These are phyloP conservation scores for Tolypocladium sp. DNA, from an alignment of 2,329 filamentous ascomycete species.

Conservation along the genomic window DNA sequence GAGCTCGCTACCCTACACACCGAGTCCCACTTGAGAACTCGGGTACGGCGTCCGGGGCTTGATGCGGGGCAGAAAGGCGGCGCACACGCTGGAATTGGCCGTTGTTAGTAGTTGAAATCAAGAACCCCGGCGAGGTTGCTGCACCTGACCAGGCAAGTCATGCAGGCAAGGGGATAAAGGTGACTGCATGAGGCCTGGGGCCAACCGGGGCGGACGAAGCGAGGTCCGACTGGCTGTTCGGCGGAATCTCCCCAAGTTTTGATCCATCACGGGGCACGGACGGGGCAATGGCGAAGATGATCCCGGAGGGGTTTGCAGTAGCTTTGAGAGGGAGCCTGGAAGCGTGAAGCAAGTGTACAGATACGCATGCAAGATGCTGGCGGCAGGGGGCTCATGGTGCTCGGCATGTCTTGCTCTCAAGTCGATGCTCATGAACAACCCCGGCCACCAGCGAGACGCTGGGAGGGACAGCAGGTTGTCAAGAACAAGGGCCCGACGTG, in stretches of 20 bases:
- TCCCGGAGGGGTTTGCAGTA: not conserved
- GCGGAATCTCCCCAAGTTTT: not conserved
- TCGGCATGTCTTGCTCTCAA: not conserved
- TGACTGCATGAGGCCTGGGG: not conserved
- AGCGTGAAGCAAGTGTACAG: too few relatives aligned
- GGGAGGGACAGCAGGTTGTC: not conserved
- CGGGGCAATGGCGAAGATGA: not conserved
- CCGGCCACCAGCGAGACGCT: not conserved
- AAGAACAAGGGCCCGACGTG: too few relatives aligned
- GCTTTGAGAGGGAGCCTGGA: too few relatives aligned
- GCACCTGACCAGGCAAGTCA: conserved; percentile 1
- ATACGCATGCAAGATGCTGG: not conserved
- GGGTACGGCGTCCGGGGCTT: not conserved
- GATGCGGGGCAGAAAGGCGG: not conserved
- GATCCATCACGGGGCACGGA: not conserved
- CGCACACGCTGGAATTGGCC: not conserved
- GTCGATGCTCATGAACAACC: not conserved
- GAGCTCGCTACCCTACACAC: not conserved
- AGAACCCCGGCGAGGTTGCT: not conserved
- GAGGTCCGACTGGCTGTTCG: not conserved
- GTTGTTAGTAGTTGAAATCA: not conserved
- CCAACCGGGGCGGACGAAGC: not conserved
- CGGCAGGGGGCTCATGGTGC: too few relatives aligned
- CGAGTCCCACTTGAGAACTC: not conserved
- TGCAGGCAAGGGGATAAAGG: not conserved